Percentiles rank a stretch among this genome's conserved stretches.
Conservation (phyloP, 139 green algal species). For the Chlamydomonas asymmetrica region DNA sequence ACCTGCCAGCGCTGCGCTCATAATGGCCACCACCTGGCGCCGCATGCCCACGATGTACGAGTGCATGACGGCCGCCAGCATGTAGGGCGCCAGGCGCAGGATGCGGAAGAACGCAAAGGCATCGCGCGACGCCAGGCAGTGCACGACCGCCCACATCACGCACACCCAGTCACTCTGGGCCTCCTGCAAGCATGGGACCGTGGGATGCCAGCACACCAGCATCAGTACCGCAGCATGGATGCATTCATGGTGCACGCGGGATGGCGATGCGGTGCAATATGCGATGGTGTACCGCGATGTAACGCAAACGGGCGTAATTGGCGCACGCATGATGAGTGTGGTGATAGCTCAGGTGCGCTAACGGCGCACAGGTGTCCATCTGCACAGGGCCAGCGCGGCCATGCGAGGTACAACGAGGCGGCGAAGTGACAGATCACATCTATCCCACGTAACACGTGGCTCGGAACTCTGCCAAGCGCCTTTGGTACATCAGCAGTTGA, state of each 20-base stretch:
- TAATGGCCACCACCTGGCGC: not conserved
- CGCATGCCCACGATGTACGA: slow-evolving; percentile 14
- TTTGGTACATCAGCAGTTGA: not conserved
- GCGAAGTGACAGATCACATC: too few relatives aligned
- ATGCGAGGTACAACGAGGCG: too few relatives aligned
- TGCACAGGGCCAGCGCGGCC: too few relatives aligned
- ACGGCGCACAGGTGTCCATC: too few relatives aligned
- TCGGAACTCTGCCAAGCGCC: not conserved
- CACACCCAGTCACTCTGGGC: too few relatives aligned
- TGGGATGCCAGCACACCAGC: slow-evolving; percentile 3
- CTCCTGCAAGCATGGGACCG: too few relatives aligned
- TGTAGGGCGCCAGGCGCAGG: slow-evolving; percentile 9
- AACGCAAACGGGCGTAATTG: too few relatives aligned
- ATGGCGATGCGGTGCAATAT: not conserved
- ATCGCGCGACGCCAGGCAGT: not conserved
- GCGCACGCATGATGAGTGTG: too few relatives aligned
- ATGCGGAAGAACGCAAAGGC: slow-evolving; percentile 12
- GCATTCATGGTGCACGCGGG: not conserved
- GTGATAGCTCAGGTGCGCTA: too few relatives aligned
- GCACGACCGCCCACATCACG: slow-evolving; percentile 3
- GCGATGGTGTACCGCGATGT: not conserved
- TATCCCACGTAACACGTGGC: too few relatives aligned
- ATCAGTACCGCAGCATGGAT: too few relatives aligned
- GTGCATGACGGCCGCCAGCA: slow-evolving; percentile 4
- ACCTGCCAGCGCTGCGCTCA: slow-evolving; percentile 19